Conservation (phyloP, 768 basidiomycete species). For the Calocybe indica region DNA sequence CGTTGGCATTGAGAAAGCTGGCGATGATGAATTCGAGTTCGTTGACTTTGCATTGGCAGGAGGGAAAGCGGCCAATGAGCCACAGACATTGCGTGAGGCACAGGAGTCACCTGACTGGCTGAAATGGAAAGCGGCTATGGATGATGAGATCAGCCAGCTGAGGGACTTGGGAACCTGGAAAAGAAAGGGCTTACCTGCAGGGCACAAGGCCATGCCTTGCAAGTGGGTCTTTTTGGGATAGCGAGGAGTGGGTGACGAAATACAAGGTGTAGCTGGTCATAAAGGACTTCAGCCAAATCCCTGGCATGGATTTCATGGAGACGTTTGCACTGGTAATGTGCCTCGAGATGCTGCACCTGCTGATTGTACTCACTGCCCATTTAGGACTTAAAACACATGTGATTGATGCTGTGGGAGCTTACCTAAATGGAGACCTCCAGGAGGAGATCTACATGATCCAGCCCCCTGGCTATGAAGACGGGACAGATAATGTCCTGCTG, state of each 20-base stretch:
- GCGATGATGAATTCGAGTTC: too few species aligned
- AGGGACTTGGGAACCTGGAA: constrained; percentile 23
- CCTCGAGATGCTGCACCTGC: constrained; percentile 9
- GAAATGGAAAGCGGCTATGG: constrained; percentile 18
- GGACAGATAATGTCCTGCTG: constrained; percentile 15
- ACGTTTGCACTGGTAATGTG: constrained; percentile 16
- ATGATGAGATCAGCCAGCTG: constrained; percentile 19
- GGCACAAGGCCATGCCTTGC: constrained; percentile 17
- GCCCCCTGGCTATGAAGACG: constrained; percentile 20
- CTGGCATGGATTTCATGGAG: constrained; percentile 25
- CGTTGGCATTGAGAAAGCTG: too few species aligned
- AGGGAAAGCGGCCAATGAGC: constrained; percentile 1
- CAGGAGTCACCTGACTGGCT: constrained; percentile 1
- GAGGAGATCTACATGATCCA: constrained; percentile 18
- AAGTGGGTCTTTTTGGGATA: constrained; percentile 30
- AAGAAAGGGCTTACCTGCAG: constrained; percentile 15
- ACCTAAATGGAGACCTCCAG: constrained; percentile 14
- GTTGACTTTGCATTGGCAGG: too few species aligned
- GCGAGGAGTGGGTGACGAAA: constrained; percentile 12
- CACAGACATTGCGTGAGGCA: constrained; percentile 5
- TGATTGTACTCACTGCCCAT: constrained; percentile 18
- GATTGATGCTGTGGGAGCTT: constrained; percentile 15
- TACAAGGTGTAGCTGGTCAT: constrained; percentile 26
- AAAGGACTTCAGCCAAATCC: constrained; percentile 25
- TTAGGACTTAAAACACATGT: constrained; percentile 9